Evolutionary conservation across 345 rosid species (phyloP), one percentile per base, ranked within the genome.

Genomic region (Eutrema yunnanense): DNA sequence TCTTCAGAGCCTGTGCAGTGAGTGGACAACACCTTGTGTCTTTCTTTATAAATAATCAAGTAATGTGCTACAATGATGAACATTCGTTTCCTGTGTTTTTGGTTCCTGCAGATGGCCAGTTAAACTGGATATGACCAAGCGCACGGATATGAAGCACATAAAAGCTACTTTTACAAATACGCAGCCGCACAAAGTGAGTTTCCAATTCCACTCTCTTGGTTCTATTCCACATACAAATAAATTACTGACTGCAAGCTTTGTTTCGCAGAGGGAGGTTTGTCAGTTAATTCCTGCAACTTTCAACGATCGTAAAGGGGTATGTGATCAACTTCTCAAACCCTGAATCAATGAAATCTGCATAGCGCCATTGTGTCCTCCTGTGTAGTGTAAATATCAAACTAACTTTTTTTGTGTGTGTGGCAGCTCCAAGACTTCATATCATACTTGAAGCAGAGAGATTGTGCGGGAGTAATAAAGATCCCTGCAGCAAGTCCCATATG

Each of bases 381-480:
- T 22, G 26, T 22, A 22, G 26, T 22, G 26, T 22, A 22, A 22
- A 22, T 1, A 27, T 30, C 42, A 62, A 61, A 43, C 41, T 48
- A 40, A 7, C 29, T 48, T 7, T 7, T 16, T 46, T 11, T 22
- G 26, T 22, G 26, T 22, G 26, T 57, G 36, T 54, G 37, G 75
- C 90, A 95, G 99, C 86, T 92, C 80, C 93, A 87, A 86, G 96
- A 92, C 75, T 95, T 92, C 79, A 86, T 86, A 66, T 78, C 94
- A 16, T 90, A 95, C 86, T 82, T 95, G 86, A 92, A 82, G 87
- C 99, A 88, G 84, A 85, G 96, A 76, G 92, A 88, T 16, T 95
- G 99, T 70, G 98, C 99, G 0, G 99, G 99, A 74, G 99, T 95
- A 34, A 95, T 95, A 69, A 95, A 88, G 81, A 83, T 95, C 71